Conservation (phyloP, 2,329 filamentous ascomycete genomes). For the Pseudogymnoascus verrucosus region DNA sequence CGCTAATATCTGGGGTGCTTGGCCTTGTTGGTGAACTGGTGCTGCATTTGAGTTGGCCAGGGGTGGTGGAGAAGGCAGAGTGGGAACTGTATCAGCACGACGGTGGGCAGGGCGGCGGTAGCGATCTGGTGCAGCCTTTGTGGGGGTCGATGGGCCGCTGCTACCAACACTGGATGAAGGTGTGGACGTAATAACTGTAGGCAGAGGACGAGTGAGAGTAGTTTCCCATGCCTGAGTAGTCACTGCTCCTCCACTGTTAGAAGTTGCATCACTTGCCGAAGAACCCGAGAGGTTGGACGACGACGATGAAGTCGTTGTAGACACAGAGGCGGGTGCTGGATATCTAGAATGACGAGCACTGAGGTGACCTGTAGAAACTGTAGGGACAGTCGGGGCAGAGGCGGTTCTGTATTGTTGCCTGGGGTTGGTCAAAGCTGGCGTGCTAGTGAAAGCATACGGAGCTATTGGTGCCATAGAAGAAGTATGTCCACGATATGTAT, state of each 20-base stretch:
- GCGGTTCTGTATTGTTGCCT: slow-evolving; percentile 47
- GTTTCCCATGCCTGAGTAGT: slow-evolving; percentile 15
- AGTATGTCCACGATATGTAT: slow-evolving; percentile 45
- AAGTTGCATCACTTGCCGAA: slow-evolving; percentile 1
- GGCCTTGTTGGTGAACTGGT: slow-evolving; percentile 23
- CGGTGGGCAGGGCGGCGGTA: slow-evolving; percentile 63
- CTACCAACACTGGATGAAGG: slow-evolving; percentile 45
- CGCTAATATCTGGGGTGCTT: slow-evolving; percentile 13
- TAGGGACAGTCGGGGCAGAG: slow-evolving; percentile 42
- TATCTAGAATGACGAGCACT: slow-evolving; percentile 33
- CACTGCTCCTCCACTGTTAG: slow-evolving; percentile 9
- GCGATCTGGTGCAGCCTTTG: slow-evolving; percentile 69
- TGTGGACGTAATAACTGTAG: slow-evolving; percentile 36
- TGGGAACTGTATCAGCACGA: slow-evolving; percentile 33
- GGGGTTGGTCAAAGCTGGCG: slow-evolving; percentile 55
- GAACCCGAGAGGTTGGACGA: slow-evolving; percentile 26
- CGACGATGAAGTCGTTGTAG: slow-evolving; percentile 30
- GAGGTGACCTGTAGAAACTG: slow-evolving; percentile 28
- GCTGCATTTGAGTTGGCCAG: not conserved
- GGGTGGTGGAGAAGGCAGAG: slow-evolving; percentile 12
- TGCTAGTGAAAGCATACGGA: slow-evolving; percentile 68
- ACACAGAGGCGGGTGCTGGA: slow-evolving; percentile 44
- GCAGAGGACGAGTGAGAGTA: slow-evolving; percentile 27
- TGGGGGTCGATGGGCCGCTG: slow-evolving; percentile 38
- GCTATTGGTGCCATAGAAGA: slow-evolving; percentile 49